Base-by-base conservation (phyloP, 305 asterid genomes). In the Fraxinus albicans region DNA sequence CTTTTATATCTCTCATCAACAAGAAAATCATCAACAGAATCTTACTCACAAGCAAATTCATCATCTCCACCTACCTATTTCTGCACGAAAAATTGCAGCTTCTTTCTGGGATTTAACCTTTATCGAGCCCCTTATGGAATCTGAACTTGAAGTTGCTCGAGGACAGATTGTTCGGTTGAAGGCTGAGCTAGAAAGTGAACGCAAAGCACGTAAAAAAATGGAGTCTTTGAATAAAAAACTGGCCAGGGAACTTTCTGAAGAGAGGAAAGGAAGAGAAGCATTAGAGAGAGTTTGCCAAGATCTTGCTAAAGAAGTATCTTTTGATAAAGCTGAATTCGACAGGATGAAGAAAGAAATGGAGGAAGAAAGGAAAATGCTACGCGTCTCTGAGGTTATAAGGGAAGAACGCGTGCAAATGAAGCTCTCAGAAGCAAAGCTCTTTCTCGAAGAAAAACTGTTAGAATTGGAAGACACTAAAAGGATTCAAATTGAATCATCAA, bases 371-470 rank as follows among this genome's bases (percentile, higher is more conserved):
- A 89, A 88, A 83, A 94, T 94, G 98, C 69, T 94, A 27, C 91
- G 94, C 0, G 87, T 90, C 29, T 93, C 97, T 0, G 97, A 94
- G 88, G 90, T 92, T 8, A 81, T 94, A 65, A 88, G 98, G 50
- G 98, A 95, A 40, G 98, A 95, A 50, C 88, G 98, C n/a, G 93
- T 95, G 34, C 95, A 92, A 70, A 94, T 94, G 98, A 94, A 94
- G 84, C 97, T 94, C 0, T 80, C 88, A 0, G 98, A 93, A 42
- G 97, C 98, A 0, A 93, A 89, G 63, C 70, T 79, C 77, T 44
- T 91, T 82, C 38, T 94, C 67, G 98, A 94, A 75, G 94, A 92
- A 72, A 94, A 87, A 84, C 29, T 93, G 3, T 78, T 84, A 0
- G 91, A 93, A 83, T 13, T 93, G 77, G 89, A 88, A 60, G 78